These are phyloP conservation scores for Trichoderma citrinoviride DNA, from an alignment of 2,329 filamentous ascomycete genomes.

Conservation along the genomic window DNA sequence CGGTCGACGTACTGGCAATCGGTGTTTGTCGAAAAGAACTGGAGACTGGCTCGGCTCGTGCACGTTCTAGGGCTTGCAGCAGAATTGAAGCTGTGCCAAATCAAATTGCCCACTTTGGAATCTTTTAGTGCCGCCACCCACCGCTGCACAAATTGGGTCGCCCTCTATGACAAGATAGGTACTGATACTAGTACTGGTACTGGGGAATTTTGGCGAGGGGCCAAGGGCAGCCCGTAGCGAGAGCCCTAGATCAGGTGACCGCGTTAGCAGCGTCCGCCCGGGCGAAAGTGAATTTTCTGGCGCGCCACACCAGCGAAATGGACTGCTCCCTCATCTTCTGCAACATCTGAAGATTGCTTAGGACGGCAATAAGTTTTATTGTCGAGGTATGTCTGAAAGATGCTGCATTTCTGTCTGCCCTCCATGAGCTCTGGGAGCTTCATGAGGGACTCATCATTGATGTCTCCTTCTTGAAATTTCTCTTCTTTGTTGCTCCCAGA, in stretches of 20 bases:
- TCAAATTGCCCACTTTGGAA: neutral
- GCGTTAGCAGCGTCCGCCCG: constrained; percentile 1
- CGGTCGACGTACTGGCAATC: constrained; percentile 31
- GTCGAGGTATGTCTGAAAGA: constrained; percentile 62
- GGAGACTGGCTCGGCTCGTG: neutral
- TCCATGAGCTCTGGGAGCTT: constrained; percentile 23
- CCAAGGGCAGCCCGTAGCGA: constrained; percentile 25
- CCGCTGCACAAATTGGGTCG: neutral
- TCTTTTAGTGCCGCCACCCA: constrained; percentile 12
- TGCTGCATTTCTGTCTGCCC: constrained; percentile 39
- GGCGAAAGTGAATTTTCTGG: constrained; percentile 29
- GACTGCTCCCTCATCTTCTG: constrained; percentile 33
- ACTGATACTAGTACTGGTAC: neutral
- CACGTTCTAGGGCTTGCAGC: constrained; percentile 19
- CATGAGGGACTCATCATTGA: constrained; percentile 30
- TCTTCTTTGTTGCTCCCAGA: neutral
- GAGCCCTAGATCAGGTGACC: constrained; percentile 33
- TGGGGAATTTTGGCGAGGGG: constrained; percentile 19
- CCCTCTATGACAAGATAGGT: too few species aligned
- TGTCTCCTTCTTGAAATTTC: constrained; percentile 36
- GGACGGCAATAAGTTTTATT: constrained; percentile 58
- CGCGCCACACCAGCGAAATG: constrained; percentile 33
- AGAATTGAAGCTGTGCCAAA: constrained; percentile 15
- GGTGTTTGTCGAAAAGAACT: constrained; percentile 23
- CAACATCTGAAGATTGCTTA: constrained; percentile 60